Percentiles rank a stretch among this genome's conserved stretches.
These are phyloP conservation scores for Lentithecium fluviatile DNA, from an alignment of 495 filamentous ascomycete species.

Conservation along the genomic window DNA sequence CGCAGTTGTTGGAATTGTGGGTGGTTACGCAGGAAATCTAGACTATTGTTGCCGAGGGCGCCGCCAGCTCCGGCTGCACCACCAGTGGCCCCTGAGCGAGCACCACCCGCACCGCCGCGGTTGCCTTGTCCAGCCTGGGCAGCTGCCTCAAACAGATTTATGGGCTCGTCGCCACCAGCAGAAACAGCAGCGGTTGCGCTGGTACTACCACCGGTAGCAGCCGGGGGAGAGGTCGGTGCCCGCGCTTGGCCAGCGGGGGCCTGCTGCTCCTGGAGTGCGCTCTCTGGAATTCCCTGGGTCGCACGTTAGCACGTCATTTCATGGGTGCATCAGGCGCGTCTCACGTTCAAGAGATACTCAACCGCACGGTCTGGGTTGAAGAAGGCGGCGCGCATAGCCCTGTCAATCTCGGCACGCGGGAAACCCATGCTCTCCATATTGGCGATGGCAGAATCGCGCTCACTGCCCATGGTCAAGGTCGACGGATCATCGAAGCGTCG, in stretches of 20 bases:
- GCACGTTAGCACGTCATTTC: conserved; percentile 9
- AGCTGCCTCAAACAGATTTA: conserved; percentile 94
- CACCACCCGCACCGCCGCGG: conserved; percentile 47
- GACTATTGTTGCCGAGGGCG: conserved; percentile 65
- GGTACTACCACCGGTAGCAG: conserved; percentile 27
- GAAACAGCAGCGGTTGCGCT: conserved; percentile 41
- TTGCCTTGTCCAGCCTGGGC: conserved; percentile 67
- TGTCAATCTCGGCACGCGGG: conserved; percentile 76
- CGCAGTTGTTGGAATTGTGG: conserved; percentile 96
- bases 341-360: conserved; percentile 86
- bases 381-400: conserved; percentile 92
- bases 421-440: conserved; percentile 99
- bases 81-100: conserved; percentile 34
- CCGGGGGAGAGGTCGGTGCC: conserved; percentile 37
- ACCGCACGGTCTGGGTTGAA: conserved; percentile 97
- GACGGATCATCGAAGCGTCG: conserved; percentile 70
- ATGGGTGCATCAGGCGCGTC: conserved; percentile 44
- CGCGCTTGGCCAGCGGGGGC: conserved; percentile 43
- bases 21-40: conserved; percentile 95
- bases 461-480: conserved; percentile 75
- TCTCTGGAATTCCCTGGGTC: conserved; percentile 82
- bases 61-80: conserved; percentile 52
- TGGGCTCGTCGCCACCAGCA: conserved; percentile 62
- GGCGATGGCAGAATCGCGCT: conserved; percentile 80
- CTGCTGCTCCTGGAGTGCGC: conserved; percentile 62